A percentile compares a stretch with the other conserved stretches of the same genome.
phyloP scores from a whole-genome alignment of 1,139 yeast genomes.

The Waltiozyma sp. region DNA sequence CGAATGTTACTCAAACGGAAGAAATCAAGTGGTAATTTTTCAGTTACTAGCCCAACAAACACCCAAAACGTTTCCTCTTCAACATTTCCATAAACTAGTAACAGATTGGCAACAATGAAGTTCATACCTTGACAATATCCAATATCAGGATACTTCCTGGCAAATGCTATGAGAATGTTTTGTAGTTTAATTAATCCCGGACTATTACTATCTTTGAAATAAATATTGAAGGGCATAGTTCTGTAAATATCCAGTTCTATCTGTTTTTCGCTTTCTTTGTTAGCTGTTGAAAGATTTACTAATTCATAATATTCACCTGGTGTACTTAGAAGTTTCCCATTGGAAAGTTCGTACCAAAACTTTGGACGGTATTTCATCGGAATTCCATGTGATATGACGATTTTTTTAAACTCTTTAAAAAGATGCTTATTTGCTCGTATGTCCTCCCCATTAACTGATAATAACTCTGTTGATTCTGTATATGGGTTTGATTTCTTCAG shows the following conservation, averaged over 20 bases:
- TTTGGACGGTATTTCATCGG: constrained; percentile 37
- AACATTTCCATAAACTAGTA: constrained; percentile 36
- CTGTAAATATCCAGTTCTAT: constrained; percentile 45
- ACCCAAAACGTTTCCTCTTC: constrained; percentile 47
- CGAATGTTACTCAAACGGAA: constrained; percentile 31
- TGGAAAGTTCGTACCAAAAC: constrained; percentile 46
- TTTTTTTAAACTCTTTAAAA: constrained; percentile 25
- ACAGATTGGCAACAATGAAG: constrained; percentile 42
- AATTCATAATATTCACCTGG: constrained; percentile 38
- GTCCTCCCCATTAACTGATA: constrained; percentile 14
- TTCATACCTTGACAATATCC: constrained; percentile 63
- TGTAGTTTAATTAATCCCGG: constrained; percentile 41
- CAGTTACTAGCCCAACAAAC: constrained; percentile 39
- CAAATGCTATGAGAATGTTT: constrained; percentile 41
- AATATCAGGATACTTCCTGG: constrained; percentile 35
- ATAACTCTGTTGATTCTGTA: constrained; percentile 9
- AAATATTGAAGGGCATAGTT: constrained; percentile 46
- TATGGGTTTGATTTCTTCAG: constrained; percentile 6
- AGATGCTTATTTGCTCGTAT: constrained; percentile 14
- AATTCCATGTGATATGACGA: constrained; percentile 32
- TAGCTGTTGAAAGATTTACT: constrained; percentile 11
- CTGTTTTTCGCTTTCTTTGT: constrained; percentile 34
- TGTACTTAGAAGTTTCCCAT: constrained; percentile 33
- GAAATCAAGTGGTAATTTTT: constrained; percentile 38
- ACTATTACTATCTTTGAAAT: constrained; percentile 39